These are phyloP conservation scores for Fusarium sp. DNA, from an alignment of 2,329 filamentous ascomycete species.

Conservation along the genomic window DNA sequence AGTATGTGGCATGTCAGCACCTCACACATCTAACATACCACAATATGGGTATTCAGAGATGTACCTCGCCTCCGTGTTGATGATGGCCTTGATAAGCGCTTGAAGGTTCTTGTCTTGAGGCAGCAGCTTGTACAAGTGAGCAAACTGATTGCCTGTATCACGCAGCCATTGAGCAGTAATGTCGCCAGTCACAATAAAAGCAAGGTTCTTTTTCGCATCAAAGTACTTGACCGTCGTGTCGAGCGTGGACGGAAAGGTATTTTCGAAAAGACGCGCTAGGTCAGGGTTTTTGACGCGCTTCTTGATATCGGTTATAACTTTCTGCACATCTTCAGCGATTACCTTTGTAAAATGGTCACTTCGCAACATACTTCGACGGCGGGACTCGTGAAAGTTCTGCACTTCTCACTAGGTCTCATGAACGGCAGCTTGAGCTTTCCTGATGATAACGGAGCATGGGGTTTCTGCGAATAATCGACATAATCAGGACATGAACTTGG, in stretches of 20 bases:
- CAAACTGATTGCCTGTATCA: constrained; percentile 29
- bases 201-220: constrained; percentile 11
- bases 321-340: not conserved
- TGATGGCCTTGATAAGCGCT: constrained; percentile 24
- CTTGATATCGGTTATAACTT: constrained; percentile 30
- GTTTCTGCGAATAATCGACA: constrained; percentile 18
- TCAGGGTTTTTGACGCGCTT: constrained; percentile 26
- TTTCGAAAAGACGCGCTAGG: constrained; percentile 31
- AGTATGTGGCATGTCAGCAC: not conserved
- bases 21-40: not conserved
- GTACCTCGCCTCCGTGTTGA: constrained; percentile 31
- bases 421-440: constrained; percentile 22
- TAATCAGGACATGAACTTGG: constrained; percentile 27
- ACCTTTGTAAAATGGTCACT: rapidly evolving
- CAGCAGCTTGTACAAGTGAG: constrained; percentile 25
- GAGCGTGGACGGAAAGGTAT: constrained; percentile 18
- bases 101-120: constrained; percentile 22
- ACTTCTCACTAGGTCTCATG: constrained; percentile 31
- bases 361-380: constrained; percentile 3
- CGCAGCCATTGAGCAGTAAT: constrained; percentile 26
- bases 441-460: constrained; percentile 1
- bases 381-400: constrained; percentile 30
- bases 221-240: constrained; percentile 36
- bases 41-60: constrained; percentile 29
- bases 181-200: constrained; percentile 23